Conservation (phyloP, 2,329 filamentous ascomycete genomes). For the Alternaria rosae region DNA sequence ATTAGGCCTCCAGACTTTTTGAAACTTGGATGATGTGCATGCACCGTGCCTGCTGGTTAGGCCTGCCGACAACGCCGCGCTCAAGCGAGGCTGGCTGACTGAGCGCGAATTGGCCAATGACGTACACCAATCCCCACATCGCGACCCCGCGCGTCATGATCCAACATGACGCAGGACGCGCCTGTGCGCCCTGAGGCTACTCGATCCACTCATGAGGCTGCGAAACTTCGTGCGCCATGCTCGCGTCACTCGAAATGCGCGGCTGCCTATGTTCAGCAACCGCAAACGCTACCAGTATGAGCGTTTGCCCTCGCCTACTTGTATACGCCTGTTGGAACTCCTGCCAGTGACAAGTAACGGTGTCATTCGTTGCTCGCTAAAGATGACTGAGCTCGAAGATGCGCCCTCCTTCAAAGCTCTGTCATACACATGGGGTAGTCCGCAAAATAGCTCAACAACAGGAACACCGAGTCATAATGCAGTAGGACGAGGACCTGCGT, state of each 20-base stretch:
- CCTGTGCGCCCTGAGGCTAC: not conserved
- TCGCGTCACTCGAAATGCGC: conserved; percentile 16
- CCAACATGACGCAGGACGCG: not conserved
- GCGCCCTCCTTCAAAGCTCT: conserved; percentile 30
- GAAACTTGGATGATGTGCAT: not conserved
- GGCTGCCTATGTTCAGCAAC: conserved; percentile 16
- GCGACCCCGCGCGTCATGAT: not conserved
- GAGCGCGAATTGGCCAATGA: not conserved
- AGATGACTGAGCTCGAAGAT: conserved; percentile 24
- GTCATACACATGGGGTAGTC: conserved; percentile 31
- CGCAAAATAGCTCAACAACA: conserved; percentile 10
- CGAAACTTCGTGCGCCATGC: conserved; percentile 24
- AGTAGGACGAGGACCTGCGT: not conserved
- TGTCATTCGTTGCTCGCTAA: conserved; percentile 24
- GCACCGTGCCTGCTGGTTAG: not conserved
- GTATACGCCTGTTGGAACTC: conserved; percentile 32
- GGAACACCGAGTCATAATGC: not conserved
- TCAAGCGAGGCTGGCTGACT: not conserved
- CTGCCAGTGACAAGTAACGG: conserved; percentile 17
- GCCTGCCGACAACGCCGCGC: not conserved
- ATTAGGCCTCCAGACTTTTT: not conserved
- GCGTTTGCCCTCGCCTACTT: conserved; percentile 27
- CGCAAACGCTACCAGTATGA: conserved; percentile 27
- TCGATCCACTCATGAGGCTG: conserved; percentile 24
- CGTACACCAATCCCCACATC: not conserved